Percentiles rank a stretch among this genome's conserved stretches.
phyloP scores from a whole-genome alignment of 306 rosid genomes.

The Ormosia emarginata region DNA sequence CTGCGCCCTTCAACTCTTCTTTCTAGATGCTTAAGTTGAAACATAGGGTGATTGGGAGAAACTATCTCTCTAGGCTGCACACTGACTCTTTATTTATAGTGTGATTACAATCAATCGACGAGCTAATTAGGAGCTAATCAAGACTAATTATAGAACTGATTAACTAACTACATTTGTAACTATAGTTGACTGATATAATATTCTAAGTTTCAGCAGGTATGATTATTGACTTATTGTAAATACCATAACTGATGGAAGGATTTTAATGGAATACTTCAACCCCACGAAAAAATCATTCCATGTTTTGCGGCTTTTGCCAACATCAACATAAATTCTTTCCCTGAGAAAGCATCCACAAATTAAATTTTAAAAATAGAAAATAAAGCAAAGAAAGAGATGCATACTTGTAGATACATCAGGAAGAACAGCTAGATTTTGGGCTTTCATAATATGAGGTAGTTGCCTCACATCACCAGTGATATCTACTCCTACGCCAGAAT shows the following conservation, averaged over 20 bases:
- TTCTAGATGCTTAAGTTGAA: slow-evolving; percentile 7
- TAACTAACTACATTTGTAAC: neutral
- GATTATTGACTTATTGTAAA: neutral
- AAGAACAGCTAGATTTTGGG: slow-evolving; percentile 57
- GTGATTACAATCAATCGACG: neutral
- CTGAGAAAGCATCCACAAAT: neutral
- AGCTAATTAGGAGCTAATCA: neutral
- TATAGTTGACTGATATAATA: neutral
- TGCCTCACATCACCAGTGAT: slow-evolving; percentile 45
- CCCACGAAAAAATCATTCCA: neutral
- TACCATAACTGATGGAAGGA: neutral
- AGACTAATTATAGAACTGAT: neutral
- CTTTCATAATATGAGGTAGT: slow-evolving; percentile 63
- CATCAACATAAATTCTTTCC: neutral
- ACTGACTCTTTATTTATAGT: neutral
- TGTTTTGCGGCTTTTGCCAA: neutral
- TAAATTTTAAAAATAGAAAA: neutral
- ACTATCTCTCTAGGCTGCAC: neutral
- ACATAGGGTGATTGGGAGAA: neutral
- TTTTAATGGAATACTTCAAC: neutral
- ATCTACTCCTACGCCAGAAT: slow-evolving; percentile 52
- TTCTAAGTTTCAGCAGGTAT: neutral
- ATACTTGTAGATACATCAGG: slow-evolving; percentile 64
- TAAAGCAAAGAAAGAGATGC: slow-evolving; percentile 27
- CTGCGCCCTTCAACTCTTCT: neutral